These are phyloP conservation scores for Colletotrichum scovillei DNA, from an alignment of 2,329 filamentous ascomycete genomes.

Conservation along the genomic window DNA sequence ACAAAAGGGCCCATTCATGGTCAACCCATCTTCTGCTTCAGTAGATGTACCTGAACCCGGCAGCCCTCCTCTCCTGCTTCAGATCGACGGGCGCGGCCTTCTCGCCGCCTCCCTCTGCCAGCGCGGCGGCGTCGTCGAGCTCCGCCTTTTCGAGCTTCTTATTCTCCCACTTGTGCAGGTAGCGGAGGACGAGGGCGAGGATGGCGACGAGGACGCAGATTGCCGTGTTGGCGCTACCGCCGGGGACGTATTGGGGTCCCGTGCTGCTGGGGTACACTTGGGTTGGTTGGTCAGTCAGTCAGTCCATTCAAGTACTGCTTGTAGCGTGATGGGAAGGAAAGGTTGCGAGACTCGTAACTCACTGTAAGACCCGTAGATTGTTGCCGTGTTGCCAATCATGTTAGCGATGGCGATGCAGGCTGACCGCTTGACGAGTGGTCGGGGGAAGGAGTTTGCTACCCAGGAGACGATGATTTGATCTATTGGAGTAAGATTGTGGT, in stretches of 20 bases:
- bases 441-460: slow-evolving; percentile 77
- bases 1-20: no score
- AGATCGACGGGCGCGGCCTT: slow-evolving; percentile 3
- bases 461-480: slow-evolving; percentile 72
- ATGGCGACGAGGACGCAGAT: slow-evolving; percentile 71
- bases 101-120: slow-evolving; percentile 29
- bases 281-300: background rate
- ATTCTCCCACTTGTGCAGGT: slow-evolving; percentile 70
- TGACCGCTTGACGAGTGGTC: slow-evolving; percentile 75
- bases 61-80: slow-evolving; percentile 36
- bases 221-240: slow-evolving; percentile 69
- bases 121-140: slow-evolving; percentile 40
- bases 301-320: no score
- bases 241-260: slow-evolving; percentile 58
- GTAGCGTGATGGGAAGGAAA: background rate
- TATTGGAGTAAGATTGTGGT: slow-evolving; percentile 14
- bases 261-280: slow-evolving; percentile 59
- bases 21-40: slow-evolving; percentile 8
- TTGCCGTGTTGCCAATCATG: slow-evolving; percentile 70
- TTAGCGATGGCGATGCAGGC: slow-evolving; percentile 75
- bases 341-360: background rate
- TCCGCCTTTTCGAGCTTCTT: slow-evolving; percentile 64
- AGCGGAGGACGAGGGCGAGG: slow-evolving; percentile 64
- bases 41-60: slow-evolving; percentile 46
- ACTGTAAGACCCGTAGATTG: slow-evolving; percentile 49